A percentile compares a stretch with the other conserved stretches of the same genome.
phyloP scores from a whole-genome alignment of 441 rosid species.

The Populus hybrid region DNA sequence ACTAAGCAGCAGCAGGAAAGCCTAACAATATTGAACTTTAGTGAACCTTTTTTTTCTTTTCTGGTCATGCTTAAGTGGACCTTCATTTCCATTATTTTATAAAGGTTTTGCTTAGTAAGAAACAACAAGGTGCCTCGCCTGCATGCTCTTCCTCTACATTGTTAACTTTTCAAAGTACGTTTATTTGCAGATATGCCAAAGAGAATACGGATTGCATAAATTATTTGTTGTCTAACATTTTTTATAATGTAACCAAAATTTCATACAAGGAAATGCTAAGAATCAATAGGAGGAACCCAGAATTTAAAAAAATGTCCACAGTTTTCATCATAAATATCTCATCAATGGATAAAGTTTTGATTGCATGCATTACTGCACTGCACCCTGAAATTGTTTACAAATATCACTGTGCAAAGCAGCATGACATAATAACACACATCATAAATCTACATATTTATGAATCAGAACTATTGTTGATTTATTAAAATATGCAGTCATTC shows the following conservation, averaged over 20 bases:
- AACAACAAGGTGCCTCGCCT: neutral
- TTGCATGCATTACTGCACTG: neutral
- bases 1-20: conserved; percentile 12
- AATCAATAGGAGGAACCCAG: neutral
- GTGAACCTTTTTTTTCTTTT: neutral
- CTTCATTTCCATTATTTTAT: neutral
- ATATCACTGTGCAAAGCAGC: neutral
- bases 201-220: neutral
- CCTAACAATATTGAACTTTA: neutral
- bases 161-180: neutral
- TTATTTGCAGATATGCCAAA: neutral
- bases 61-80: neutral
- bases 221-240: neutral
- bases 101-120: neutral
- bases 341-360: neutral
- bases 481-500: neutral
- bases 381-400: neutral
- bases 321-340: neutral
- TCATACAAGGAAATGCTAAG: neutral
- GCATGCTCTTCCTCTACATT: neutral
- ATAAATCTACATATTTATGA: neutral
- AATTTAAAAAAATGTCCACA: neutral
- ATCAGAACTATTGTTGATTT: neutral
- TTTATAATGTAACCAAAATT: neutral
- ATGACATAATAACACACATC: neutral